These are phyloP conservation scores for Hymenoscyphus fraxineus DNA, from an alignment of 2,329 filamentous ascomycete genomes.

Conservation along the genomic window DNA sequence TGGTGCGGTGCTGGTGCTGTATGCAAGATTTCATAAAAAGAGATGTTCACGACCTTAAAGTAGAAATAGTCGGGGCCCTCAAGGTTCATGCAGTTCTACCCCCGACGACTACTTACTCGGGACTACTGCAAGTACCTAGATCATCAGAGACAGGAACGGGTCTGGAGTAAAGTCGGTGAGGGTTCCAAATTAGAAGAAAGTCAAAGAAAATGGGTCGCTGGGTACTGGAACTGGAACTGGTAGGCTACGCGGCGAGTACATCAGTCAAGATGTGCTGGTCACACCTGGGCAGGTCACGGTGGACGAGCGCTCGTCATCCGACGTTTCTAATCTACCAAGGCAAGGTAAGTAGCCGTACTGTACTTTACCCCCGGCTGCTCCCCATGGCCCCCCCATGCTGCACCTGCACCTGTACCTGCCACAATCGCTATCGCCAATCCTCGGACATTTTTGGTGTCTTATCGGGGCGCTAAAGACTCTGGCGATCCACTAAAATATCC, in stretches of 20 bases:
- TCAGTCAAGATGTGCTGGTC: neutral
- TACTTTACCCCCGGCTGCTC: too few species aligned
- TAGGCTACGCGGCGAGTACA: too few species aligned
- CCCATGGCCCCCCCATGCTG: too few species aligned
- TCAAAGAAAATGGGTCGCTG: neutral
- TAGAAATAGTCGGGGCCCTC: neutral
- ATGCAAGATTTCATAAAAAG: slow-evolving; percentile 20
- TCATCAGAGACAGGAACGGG: too few species aligned
- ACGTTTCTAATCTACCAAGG: too few species aligned
- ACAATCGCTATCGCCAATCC: neutral
- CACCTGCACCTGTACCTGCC: neutral
- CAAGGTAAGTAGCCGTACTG: too few species aligned
- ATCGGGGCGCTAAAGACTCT: slow-evolving; percentile 1
- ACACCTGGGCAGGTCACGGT: neutral
- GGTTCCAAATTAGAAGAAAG: neutral
- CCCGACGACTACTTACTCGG: too few species aligned
- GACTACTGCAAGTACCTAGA: too few species aligned
- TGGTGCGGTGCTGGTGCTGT: slow-evolving; percentile 8
- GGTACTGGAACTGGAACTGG: neutral
- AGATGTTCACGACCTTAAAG: slow-evolving; percentile 10
- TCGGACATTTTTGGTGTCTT: neutral
- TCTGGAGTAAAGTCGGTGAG: slow-evolving; percentile 8
- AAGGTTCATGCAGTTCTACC: slow-evolving; percentile 1
- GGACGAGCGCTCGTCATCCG: neutral
- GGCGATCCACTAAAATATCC: neutral